Conservation (phyloP, 2,329 filamentous ascomycete species). For the Akanthomyces lecanii region DNA sequence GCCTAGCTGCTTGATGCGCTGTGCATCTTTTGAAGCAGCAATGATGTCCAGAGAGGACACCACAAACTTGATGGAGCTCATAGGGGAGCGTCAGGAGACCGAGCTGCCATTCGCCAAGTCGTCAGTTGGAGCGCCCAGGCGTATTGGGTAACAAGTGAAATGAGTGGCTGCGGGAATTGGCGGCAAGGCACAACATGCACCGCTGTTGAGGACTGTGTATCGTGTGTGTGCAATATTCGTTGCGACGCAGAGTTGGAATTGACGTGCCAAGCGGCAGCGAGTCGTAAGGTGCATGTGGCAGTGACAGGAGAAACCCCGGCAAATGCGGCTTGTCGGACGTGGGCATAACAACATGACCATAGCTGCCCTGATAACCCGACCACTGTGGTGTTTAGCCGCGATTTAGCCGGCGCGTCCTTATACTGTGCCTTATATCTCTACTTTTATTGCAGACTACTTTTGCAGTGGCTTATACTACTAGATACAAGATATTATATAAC, state of each 20-base stretch:
- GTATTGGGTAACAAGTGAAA: background rate
- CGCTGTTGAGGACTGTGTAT: background rate
- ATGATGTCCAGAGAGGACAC: constrained; percentile 91
- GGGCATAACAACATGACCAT: no score
- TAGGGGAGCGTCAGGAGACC: constrained; percentile 50
- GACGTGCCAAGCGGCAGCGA: constrained; percentile 1
- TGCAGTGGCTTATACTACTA: no score
- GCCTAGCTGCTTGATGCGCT: constrained; percentile 73
- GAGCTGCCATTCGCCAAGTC: constrained; percentile 41
- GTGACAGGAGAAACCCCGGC: constrained; percentile 18
- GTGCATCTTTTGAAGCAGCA: constrained; percentile 83
- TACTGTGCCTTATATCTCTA: no score
- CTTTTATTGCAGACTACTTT: no score
- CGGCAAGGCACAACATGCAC: background rate
- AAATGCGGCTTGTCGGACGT: constrained; percentile 10
- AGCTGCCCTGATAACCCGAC: no score
- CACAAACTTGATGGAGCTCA: constrained; percentile 95
- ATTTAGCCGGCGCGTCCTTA: no score
- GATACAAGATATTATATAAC: no score
- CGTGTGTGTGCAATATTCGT: background rate
- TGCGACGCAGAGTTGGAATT: background rate
- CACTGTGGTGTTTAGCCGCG: background rate
- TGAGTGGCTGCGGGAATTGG: background rate
- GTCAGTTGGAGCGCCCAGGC: background rate
- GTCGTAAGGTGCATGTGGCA: constrained; percentile 15